These are phyloP conservation scores for Lyophyllum decastes DNA, from an alignment of 768 basidiomycete genomes.

Conservation along the genomic window DNA sequence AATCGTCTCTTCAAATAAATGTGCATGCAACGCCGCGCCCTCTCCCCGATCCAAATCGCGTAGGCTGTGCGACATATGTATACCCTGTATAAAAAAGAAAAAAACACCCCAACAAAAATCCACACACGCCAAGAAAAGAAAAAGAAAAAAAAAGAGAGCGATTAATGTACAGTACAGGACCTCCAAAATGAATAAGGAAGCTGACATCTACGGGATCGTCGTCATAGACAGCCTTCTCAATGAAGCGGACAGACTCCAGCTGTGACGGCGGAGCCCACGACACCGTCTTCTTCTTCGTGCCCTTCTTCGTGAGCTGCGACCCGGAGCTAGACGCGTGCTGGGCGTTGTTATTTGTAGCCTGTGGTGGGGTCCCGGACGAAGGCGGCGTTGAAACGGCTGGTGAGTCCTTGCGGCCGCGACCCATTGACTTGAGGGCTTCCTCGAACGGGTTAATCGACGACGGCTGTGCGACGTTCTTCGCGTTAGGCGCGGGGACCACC, in stretches of 20 bases:
- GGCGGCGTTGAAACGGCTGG: conserved; percentile 65
- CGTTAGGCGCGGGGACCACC: conserved; percentile 6
- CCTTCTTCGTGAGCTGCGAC: conserved; percentile 32
- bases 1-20: conserved; percentile 81
- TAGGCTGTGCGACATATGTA: conserved; percentile 67
- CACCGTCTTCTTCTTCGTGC: conserved; percentile 76
- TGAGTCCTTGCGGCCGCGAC: conserved; percentile 60
- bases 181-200: conserved; percentile 42
- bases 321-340: conserved; percentile 18
- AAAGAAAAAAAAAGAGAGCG: conserved; percentile 28
- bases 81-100: conserved; percentile 60
- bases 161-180: conserved; percentile 56
- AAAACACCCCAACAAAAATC: conserved; percentile 29
- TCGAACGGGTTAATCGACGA: conserved; percentile 81
- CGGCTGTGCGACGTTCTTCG: conserved; percentile 66
- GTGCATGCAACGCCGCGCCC: conserved; percentile 81
- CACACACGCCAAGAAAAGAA: conserved; percentile 27
- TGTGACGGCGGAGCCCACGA: conserved; percentile 76
- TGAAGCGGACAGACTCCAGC: conserved; percentile 75
- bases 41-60: conserved; percentile 89
- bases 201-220: conserved; percentile 88
- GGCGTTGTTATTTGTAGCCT: too few species aligned
- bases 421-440: conserved; percentile 78
- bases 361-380: conserved; percentile 32
- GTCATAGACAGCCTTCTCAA: conserved; percentile 87